Evolutionary conservation across 2,329 filamentous ascomycete genomes (phyloP).

Genomic region (Fusarium caatingaense): DNA sequence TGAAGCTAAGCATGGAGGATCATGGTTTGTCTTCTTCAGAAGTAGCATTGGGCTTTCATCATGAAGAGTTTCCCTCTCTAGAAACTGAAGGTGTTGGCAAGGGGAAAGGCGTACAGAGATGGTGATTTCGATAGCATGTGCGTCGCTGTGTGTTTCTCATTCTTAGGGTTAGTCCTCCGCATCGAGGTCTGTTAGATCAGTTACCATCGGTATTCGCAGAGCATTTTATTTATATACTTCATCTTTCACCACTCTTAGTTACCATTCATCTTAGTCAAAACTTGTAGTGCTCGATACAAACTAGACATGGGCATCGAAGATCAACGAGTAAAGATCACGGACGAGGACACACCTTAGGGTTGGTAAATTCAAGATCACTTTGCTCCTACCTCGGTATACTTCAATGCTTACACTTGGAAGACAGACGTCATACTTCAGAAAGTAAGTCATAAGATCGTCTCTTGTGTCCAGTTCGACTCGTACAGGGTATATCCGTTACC

Average conservation of each 20-base stretch:
- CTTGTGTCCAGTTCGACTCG: not conserved
- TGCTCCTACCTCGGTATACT: not conserved
- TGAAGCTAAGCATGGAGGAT: conserved; percentile 70
- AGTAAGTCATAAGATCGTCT: not conserved
- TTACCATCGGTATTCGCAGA: not conserved
- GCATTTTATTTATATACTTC: conserved; percentile 10
- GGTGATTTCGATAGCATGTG: conserved; percentile 36
- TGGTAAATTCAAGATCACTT: not conserved
- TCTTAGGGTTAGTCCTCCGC: not conserved
- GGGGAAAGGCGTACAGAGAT: conserved; percentile 52
- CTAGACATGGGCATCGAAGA: not conserved
- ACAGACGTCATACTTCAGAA: not conserved
- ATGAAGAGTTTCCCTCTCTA: conserved; percentile 57
- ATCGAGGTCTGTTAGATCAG: not conserved
- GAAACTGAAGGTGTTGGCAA: conserved; percentile 57
- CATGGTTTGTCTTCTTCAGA: conserved; percentile 50
- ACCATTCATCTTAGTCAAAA: not conserved
- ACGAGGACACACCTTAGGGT: not conserved
- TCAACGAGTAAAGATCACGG: not conserved
- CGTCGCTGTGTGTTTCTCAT: conserved; percentile 1
- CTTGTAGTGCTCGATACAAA: not conserved
- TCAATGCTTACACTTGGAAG: not conserved
- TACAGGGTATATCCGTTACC: not conserved
- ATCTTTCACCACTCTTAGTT: not conserved
- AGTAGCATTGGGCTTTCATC: conserved; percentile 23